Evolutionary conservation across 768 basidiomycete genomes (phyloP), one percentile per base, ranked within the genome.

Genomic region (Dioszegia aurantiaca): DNA sequence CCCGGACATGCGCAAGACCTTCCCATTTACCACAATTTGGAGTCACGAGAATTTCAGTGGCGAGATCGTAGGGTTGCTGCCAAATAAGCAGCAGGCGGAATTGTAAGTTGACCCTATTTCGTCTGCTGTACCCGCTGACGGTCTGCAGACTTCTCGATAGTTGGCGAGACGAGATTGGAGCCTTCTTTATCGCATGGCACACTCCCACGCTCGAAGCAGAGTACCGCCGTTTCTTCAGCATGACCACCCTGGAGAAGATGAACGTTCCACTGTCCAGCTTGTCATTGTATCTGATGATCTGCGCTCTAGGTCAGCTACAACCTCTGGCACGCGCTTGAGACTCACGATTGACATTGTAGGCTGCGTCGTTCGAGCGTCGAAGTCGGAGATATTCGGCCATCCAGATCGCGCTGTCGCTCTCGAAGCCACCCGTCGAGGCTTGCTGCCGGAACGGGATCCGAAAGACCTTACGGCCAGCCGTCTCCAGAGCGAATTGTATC

Each of bases 1-100:
- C 41, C 72, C 75, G 2, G 75, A 77, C 56, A 57, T 66, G 43
- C 55, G 72, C 28, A 75, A 77, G 61, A 75, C 72, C 0, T 77
- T 73, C 49, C 75, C 75, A 3, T 77, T 77, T 55, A 75, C 75
- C 9, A 77, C 75, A 2, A 77, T 77, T 41, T 77, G 75, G 75
- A 72, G 68, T 59, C 73, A 75, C 44, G 75, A 77, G 39, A 72
- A 73, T 47, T 77, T 75, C 53, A 68, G 59, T 19, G 70, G 60
- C 11, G 75, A 77, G 49, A 70, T 77, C 54, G 68, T 77, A 19
- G 72, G 70, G 2, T 62, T 77, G 0, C 42, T 77, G 16, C 75
- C 75, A 9, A 67, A 57, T 42, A 28, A 54, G 23, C 65, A 65
- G 43, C 73, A 77, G 45, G 61, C 75, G 0, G 68, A 72, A 56